Percentiles rank a stretch among this genome's conserved stretches.
Conservation (phyloP, 2,329 filamentous ascomycete genomes). For the Colletotrichum graminicola region DNA sequence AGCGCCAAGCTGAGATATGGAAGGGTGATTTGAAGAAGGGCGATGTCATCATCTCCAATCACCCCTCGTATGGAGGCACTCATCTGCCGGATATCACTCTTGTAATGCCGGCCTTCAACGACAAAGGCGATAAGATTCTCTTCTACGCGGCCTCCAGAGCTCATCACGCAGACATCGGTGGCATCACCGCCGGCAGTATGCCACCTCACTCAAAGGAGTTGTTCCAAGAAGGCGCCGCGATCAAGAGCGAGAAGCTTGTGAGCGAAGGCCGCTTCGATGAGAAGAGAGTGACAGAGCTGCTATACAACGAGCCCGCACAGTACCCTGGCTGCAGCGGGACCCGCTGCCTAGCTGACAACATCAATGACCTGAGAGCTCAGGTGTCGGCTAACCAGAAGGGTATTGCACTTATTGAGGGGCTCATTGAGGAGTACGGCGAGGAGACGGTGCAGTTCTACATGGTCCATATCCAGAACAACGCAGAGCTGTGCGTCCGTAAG, state of each 20-base stretch:
- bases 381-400: conserved; percentile 88
- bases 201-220: conserved; percentile 77
- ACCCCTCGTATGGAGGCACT: conserved; percentile 85
- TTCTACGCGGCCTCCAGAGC: conserved; percentile 86
- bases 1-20: conserved; percentile 84
- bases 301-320: conserved; percentile 80
- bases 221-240: conserved; percentile 73
- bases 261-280: conserved; percentile 84
- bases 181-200: conserved; percentile 85
- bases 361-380: conserved; percentile 87
- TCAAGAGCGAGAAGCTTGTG: conserved; percentile 77
- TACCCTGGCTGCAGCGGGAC: conserved; percentile 84
- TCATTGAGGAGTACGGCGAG: conserved; percentile 84
- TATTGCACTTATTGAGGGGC: conserved; percentile 80
- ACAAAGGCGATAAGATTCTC: conserved; percentile 74
- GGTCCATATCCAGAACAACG: conserved; percentile 83
- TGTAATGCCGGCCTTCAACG: conserved; percentile 81
- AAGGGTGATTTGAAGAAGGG: conserved; percentile 80
- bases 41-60: conserved; percentile 86
- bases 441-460: conserved; percentile 87
- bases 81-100: conserved; percentile 87
- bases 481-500: conserved; percentile 79
- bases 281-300: conserved; percentile 77
- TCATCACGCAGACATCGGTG: conserved; percentile 88
- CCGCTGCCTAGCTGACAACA: conserved; percentile 81